Conservation (phyloP, 2,329 filamentous ascomycete genomes). For the Trichoderma cornu-damae region DNA sequence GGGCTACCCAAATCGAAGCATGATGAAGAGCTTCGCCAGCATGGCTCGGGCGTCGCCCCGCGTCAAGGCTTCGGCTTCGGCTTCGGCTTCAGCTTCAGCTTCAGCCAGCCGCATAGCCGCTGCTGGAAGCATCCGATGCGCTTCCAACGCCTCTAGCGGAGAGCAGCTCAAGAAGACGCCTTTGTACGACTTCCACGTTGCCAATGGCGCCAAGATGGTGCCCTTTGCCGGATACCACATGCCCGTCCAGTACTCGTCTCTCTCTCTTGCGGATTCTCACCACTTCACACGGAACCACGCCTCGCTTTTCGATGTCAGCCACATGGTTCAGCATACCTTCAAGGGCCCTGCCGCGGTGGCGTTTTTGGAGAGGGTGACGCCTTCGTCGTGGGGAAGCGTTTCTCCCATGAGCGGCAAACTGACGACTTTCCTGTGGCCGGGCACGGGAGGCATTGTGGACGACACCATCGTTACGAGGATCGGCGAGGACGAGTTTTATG, state of each 20-base stretch:
- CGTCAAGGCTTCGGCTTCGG: conserved; percentile 22
- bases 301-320: conserved; percentile 91
- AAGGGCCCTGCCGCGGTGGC: conserved; percentile 71
- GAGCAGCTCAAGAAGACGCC: conserved; percentile 57
- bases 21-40: conserved; percentile 32
- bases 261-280: conserved; percentile 79
- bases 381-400: conserved; percentile 63
- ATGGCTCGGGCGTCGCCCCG: conserved; percentile 31
- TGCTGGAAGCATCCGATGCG: conserved; percentile 26
- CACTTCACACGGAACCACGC: conserved; percentile 82
- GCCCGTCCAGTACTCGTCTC: conserved; percentile 80
- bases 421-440: conserved; percentile 74
- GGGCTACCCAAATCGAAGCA: conserved; percentile 20
- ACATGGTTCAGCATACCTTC: conserved; percentile 92
- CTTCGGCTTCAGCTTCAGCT: too few relatives aligned
- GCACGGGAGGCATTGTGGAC: conserved; percentile 86
- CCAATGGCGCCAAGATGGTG: conserved; percentile 85
- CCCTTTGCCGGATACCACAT: conserved; percentile 92
- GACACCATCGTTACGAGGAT: conserved; percentile 86
- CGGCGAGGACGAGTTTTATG: conserved; percentile 71
- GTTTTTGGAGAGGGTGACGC: conserved; percentile 81
- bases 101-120: conserved; percentile 20
- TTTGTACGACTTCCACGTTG: conserved; percentile 72
- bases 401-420: conserved; percentile 67
- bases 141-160: conserved; percentile 27